Percentiles rank a stretch among this genome's conserved stretches.
These are phyloP conservation scores for Erysimum cheiranthoides DNA, from an alignment of 345 rosid genomes.

Conservation along the genomic window DNA sequence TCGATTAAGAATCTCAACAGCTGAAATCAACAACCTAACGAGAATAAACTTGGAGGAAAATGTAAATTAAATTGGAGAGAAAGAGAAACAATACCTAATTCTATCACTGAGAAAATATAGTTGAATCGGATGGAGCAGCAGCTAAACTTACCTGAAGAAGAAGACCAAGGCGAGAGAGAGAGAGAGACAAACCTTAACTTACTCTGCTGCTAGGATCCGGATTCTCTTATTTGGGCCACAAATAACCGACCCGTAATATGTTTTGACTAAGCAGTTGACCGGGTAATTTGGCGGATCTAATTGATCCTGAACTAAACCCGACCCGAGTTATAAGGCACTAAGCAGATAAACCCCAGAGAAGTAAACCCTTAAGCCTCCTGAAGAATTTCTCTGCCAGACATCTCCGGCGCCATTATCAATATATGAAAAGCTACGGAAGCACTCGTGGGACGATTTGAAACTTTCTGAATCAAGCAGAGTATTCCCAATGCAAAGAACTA, in stretches of 20 bases:
- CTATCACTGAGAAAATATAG: not conserved
- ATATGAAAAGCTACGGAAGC: slow-evolving; percentile 21
- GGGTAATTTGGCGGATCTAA: not conserved
- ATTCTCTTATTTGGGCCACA: slow-evolving; percentile 25
- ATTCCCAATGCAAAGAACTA: slow-evolving; percentile 45
- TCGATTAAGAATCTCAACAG: slow-evolving; percentile 21
- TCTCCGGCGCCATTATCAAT: slow-evolving; percentile 38
- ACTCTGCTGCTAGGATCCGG: slow-evolving; percentile 19
- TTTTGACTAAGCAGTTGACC: not conserved
- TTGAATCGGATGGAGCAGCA: slow-evolving; percentile 28
- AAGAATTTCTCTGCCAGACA: slow-evolving; percentile 16
- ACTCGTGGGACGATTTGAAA: slow-evolving; percentile 33
- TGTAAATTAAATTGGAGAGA: not conserved
- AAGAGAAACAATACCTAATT: slow-evolving; percentile 16
- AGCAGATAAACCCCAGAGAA: slow-evolving; percentile 41
- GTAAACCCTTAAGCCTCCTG: slow-evolving; percentile 40
- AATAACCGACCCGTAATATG: not conserved
- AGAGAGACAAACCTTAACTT: not conserved
- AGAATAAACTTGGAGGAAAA: not conserved
- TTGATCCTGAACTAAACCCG: slow-evolving; percentile 2
- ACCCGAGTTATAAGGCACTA: slow-evolving; percentile 23
- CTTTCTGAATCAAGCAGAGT: slow-evolving; percentile 20
- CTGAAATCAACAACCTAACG: slow-evolving; percentile 28
- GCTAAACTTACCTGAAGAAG: slow-evolving; percentile 32
- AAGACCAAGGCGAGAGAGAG: not conserved